These are phyloP conservation scores for Erodium trifolium DNA, from an alignment of 441 rosid genomes.

Conservation along the genomic window DNA sequence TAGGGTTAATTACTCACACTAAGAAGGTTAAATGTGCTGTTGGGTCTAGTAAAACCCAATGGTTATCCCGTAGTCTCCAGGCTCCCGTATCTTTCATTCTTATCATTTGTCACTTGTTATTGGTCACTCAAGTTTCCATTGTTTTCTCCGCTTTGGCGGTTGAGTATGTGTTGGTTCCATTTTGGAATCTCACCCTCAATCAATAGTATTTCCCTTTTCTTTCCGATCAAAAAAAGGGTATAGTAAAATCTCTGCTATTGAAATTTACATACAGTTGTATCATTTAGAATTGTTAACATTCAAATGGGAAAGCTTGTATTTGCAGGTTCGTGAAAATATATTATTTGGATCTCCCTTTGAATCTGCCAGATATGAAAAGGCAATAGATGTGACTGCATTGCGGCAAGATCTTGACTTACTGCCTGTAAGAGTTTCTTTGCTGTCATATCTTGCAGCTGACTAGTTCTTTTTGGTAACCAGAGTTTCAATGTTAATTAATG, in stretches of 20 bases:
- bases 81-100: no score
- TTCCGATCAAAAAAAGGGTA: no score
- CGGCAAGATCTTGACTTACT: slow-evolving; percentile 81
- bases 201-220: no score
- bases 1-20: background rate
- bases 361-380: slow-evolving; percentile 58
- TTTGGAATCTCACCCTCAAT: no score
- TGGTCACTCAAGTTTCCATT: no score
- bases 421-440: slow-evolving; percentile 54
- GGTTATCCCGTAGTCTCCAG: no score
- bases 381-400: slow-evolving; percentile 76
- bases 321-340: slow-evolving; percentile 83
- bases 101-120: no score
- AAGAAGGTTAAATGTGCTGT: slow-evolving; percentile 8
- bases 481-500: slow-evolving; percentile 7
- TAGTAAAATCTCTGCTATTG: background rate
- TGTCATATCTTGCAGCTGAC: slow-evolving; percentile 8
- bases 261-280: slow-evolving; percentile 10
- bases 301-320: slow-evolving; percentile 14
- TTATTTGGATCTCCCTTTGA: slow-evolving; percentile 72
- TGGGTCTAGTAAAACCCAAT: background rate
- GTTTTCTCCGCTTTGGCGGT: no score
- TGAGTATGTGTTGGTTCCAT: no score
- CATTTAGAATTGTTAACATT: slow-evolving; percentile 10
- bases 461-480: slow-evolving; percentile 15